phyloP scores from a whole-genome alignment of 768 basidiomycete genomes.

The Phaeotremella fagi region DNA sequence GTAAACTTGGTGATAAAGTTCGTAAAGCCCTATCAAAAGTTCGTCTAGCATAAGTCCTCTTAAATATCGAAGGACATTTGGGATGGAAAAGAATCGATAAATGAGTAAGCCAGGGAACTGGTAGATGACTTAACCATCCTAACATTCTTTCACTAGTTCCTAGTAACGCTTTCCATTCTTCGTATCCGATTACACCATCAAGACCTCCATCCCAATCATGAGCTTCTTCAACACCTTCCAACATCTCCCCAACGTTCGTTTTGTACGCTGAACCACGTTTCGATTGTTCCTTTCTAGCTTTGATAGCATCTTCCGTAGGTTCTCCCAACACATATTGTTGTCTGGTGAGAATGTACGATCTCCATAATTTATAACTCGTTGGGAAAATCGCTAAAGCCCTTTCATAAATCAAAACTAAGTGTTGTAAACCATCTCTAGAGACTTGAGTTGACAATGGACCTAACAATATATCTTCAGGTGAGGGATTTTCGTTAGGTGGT shows the following conservation, averaged over 20 bases:
- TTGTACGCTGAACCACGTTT: constrained; percentile 76
- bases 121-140: constrained; percentile 93
- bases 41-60: constrained; percentile 82
- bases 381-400: constrained; percentile 82
- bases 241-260: constrained; percentile 79
- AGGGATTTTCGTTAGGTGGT: constrained; percentile 21
- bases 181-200: constrained; percentile 86
- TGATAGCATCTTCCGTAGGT: constrained; percentile 43
- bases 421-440: constrained; percentile 71
- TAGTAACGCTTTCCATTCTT: constrained; percentile 87
- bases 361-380: constrained; percentile 91
- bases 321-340: constrained; percentile 77
- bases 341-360: constrained; percentile 77
- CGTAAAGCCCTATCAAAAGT: constrained; percentile 93
- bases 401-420: constrained; percentile 88
- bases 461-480: constrained; percentile 54
- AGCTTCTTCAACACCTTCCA: constrained; percentile 75
- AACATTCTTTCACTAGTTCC: constrained; percentile 86
- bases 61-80: constrained; percentile 73
- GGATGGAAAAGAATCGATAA: constrained; percentile 85
- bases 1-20: constrained; percentile 86
- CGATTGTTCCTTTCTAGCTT: constrained; percentile 60
- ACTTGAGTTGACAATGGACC: constrained; percentile 72
- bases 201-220: constrained; percentile 82
- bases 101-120: constrained; percentile 91